Conservation (phyloP, 495 filamentous ascomycete genomes). For the Xylaria nigripes region DNA sequence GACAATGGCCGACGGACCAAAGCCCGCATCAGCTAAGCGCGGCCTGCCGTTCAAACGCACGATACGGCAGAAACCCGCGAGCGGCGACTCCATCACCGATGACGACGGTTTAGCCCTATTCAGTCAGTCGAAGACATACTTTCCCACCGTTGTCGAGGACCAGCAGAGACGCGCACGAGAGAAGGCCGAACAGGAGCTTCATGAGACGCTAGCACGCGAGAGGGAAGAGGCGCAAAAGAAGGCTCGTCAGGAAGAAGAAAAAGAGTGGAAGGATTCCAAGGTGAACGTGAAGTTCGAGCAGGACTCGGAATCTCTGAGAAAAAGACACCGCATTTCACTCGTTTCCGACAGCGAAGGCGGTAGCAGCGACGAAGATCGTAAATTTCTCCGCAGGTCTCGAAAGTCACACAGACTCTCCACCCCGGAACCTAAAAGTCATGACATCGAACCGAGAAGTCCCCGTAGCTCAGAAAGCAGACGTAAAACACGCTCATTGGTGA, state of each 20-base stretch:
- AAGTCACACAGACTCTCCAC: conserved; percentile 12
- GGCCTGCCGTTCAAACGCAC: conserved; percentile 62
- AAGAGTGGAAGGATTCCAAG: conserved; percentile 18
- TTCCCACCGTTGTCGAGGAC: conserved; percentile 51
- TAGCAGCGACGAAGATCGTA: conserved; percentile 12
- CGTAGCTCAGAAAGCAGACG: conserved; percentile 1
- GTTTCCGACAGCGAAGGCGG: conserved; percentile 9
- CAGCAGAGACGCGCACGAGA: conserved; percentile 34
- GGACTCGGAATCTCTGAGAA: conserved; percentile 22
- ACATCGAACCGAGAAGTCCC: not conserved
- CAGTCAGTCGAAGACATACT: conserved; percentile 56
- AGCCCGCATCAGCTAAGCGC: conserved; percentile 37
- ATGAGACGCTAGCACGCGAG: conserved; percentile 18
- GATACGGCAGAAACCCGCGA: conserved; percentile 39
- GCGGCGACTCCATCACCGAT: conserved; percentile 16
- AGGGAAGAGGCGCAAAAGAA: conserved; percentile 22
- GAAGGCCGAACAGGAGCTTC: conserved; percentile 21
- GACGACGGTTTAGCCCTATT: conserved; percentile 53
- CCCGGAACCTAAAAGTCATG: conserved; percentile 8
- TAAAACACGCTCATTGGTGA: conserved; percentile 4
- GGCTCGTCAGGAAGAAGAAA: conserved; percentile 20
- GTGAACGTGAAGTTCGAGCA: conserved; percentile 14
- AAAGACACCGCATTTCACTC: conserved; percentile 18
- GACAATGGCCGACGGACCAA: conserved; percentile 16
- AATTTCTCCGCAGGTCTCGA: not conserved